Evolutionary conservation across 139 green algal species (phyloP).

Genomic region (Chlamydomonas schloesseri): DNA sequence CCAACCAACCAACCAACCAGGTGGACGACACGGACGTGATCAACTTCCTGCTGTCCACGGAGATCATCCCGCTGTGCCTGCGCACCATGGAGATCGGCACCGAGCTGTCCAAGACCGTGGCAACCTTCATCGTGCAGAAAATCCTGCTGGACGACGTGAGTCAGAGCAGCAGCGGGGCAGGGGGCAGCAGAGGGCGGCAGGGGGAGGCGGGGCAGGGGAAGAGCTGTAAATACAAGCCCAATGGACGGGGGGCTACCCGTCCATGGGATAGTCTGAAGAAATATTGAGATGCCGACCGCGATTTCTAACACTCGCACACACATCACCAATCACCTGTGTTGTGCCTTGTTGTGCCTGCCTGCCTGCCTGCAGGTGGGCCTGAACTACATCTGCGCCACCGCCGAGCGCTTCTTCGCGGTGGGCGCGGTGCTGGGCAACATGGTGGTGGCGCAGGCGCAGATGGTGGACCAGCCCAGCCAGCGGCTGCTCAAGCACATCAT

Average conservation of each 20-base stretch:
- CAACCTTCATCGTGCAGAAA: slow-evolving; percentile 99
- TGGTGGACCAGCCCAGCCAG: slow-evolving; percentile 87
- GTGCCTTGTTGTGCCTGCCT: neutral
- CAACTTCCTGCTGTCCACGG: slow-evolving; percentile 99
- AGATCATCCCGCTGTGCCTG: slow-evolving; percentile 99
- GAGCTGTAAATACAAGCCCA: no score
- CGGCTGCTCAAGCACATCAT: slow-evolving; percentile 99
- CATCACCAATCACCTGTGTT: neutral
- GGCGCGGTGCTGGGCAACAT: slow-evolving; percentile 93
- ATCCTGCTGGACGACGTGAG: slow-evolving; percentile 96
- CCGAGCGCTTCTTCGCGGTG: slow-evolving; percentile 98
- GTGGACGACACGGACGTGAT: slow-evolving; percentile 99
- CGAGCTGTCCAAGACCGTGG: slow-evolving; percentile 99
- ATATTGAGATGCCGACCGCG: no score
- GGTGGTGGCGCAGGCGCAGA: slow-evolving; percentile 82
- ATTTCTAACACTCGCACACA: neutral
- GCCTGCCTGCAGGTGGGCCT: slow-evolving; percentile 82
- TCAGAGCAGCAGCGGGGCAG: no score
- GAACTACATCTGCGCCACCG: slow-evolving; percentile 98
- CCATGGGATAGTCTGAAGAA: no score
- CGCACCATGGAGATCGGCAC: slow-evolving; percentile 99
- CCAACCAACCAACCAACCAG: no score
- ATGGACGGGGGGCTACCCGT: no score
- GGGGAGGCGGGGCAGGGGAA: neutral
- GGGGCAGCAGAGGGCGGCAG: no score